These are phyloP conservation scores for Talaromyces nanjingensis DNA, from an alignment of 495 filamentous ascomycete species.

Conservation along the genomic window DNA sequence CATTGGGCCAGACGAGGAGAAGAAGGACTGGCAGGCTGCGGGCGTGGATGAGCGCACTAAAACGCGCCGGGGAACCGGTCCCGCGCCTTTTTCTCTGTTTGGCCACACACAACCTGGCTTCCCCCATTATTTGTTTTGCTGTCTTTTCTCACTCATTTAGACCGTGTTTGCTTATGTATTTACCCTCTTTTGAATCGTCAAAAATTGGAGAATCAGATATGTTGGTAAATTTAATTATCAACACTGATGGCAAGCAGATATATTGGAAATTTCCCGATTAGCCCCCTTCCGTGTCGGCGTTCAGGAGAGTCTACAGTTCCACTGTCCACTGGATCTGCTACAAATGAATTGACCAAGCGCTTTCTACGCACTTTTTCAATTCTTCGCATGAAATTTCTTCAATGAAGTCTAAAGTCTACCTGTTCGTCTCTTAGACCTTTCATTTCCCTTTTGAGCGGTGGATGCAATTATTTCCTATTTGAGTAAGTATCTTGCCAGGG, in stretches of 20 bases:
- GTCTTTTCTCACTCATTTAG: slow-evolving; percentile 14
- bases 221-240: background rate
- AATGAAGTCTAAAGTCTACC: background rate
- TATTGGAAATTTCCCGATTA: background rate
- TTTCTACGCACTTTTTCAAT: background rate
- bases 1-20: slow-evolving; percentile 43
- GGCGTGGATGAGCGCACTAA: slow-evolving; percentile 14
- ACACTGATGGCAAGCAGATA: background rate
- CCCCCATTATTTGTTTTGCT: slow-evolving; percentile 17
- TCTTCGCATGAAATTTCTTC: background rate
- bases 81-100: background rate
- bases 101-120: slow-evolving; percentile 1
- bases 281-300: background rate
- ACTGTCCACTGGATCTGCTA: background rate
- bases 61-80: slow-evolving; percentile 3
- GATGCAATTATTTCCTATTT: background rate
- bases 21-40: slow-evolving; percentile 21
- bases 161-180: slow-evolving; percentile 20
- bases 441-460: slow-evolving; percentile 5
- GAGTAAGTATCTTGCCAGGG: background rate
- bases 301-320: background rate
- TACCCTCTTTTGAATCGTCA: slow-evolving; percentile 40
- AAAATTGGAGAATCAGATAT: slow-evolving; percentile 7
- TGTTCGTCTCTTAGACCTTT: background rate
- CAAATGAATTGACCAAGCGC: background rate